Base-by-base conservation (phyloP, 345 rosid genomes). In the Heritiera littoralis region DNA sequence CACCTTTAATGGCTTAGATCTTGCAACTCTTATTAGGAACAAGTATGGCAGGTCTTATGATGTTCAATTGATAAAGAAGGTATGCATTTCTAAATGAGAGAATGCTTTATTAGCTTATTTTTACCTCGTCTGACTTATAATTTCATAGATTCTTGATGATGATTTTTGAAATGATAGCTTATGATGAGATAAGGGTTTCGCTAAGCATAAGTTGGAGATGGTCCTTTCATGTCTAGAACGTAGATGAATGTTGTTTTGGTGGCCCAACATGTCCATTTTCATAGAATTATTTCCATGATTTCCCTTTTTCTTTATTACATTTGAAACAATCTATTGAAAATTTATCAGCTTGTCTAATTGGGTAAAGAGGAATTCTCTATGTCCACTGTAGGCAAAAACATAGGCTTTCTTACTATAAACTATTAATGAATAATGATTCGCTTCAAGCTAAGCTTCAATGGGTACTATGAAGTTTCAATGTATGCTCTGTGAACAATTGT, bases 11-110 rank as follows among this genome's bases (percentile, higher is more conserved):
- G 99, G 99, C 66, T 85, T 89, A 74, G 99, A 95, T 81, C 98
- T 95, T 56, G 99, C 99, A 41, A 93, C 99, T 35, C 95, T 95
- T 71, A 92, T 95, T 46, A 87, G 99, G 81, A 88, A 93, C 72
- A 93, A 93, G 85, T 95, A 93, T 81, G 98, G 99, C 73, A 89
- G 89, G 84, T 95, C 99, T 79, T 95, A 95, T 78, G 99, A 95
- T 79, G 95, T 95, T 80, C 98, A 89, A 78, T 86, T 92, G 70
- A 93, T 95, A 83, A 95, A 93, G 84, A 95, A 95, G 98, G 99
- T 93, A 85, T 23, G 32, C 55, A 8, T 40, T 68, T 63, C 65
- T 79, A n/a, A 77, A 17, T 48, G 40, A 65, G 41, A 32, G 70
- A 71, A 35, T 35, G 20, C 12, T 72, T 20, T 51, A 54, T 77